Base-by-base conservation (phyloP, 1,284 basidiomycete genomes). In the Moesziomyces antarcticus region DNA sequence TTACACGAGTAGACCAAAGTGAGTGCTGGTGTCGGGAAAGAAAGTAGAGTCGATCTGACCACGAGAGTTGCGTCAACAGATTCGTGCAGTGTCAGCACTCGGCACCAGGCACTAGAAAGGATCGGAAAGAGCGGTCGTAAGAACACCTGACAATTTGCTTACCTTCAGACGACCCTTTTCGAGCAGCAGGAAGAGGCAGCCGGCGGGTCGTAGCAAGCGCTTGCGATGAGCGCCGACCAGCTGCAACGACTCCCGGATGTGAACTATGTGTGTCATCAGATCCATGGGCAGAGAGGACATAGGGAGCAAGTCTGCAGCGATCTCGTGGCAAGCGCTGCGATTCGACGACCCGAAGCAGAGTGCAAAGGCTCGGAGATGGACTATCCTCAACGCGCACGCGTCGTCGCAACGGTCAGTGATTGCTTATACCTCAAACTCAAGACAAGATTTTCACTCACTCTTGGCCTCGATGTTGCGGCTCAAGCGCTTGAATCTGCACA, bases 1-100 rank as follows among this genome's bases (percentile, higher is more conserved):
- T 53, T 22, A 68, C 65, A 41, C 61, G 0, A 58, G 18, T n/a
- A 68, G 20, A n/a, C 65, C 58, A 44, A 68, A 68, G 21, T 52
- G 51, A 13, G 33, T 14, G 21, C 50, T 57, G 9, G 22, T 5
- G 5, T 33, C 9, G 2, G 65, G 47, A 22, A 68, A 68, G 35
- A 56, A 47, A 0, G 46, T 24, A 0, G 47, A 11, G 24, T 47
- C 65, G 18, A 68, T 55, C 65, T 68, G 56, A 25, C 24, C 18
- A n/a, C 22, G 5, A 37, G 21, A 8, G 11, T 33, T 13, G 30
- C 30, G 11, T 33, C 13, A 33, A 9, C 10, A 11, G 30, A 13
- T 33, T 33, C 3, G 30, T 13, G 11, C 30, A 33, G 11, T 13
- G 11, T 20, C 18, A 51, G 18, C 52, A 16, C 40, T 53, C 24